Base-by-base conservation (phyloP, 345 rosid genomes). In the Syzygium grande region DNA sequence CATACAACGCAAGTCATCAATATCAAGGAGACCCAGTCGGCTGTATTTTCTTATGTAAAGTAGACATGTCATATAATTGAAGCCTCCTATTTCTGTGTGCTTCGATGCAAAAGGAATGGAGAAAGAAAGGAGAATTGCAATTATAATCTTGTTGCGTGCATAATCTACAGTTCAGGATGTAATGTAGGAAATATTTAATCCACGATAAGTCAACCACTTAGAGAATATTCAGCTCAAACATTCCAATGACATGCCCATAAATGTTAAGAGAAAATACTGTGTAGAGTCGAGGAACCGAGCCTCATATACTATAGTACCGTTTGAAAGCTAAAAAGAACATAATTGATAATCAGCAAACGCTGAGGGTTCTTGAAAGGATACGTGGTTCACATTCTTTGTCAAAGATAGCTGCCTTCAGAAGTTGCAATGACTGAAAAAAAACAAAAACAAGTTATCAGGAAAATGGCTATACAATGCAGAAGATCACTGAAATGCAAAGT, bases 171-270 rank as follows among this genome's bases (percentile, higher is more conserved):
- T 9, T 7, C 22, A 9, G 22, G 59, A 55, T 34, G 27, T 7
- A 61, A 61, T 12, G 17, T 61, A 5, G 68, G 68, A 88, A 51
- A 84, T 11, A 21, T 22, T n/a, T 38, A 49, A 61, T 22, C 87
- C 89, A 58, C 73, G 46, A 51, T 25, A 21, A 73, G 79, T 80
- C 16, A 86, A 79, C 86, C 23, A 46, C 98, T 95, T 94, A 96
- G 97, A 97, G 94, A 93, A 96, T 97, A 91, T 97, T 97, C 88
- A 94, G 94, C 94, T 97, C 99, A 89, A 96, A 96, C 98, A 96
- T 97, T 95, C 99, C 99, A 78, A 96, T 94, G 88, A 94, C 93
- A 89, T 96, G 93, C 85, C 99, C 99, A 89, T 95, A 95, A 87
- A 97, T 94, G 79, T 97, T 99, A 30, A 94, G 98, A 63, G 97